Conservation (phyloP, 345 rosid species). For the Lepidium africanum region DNA sequence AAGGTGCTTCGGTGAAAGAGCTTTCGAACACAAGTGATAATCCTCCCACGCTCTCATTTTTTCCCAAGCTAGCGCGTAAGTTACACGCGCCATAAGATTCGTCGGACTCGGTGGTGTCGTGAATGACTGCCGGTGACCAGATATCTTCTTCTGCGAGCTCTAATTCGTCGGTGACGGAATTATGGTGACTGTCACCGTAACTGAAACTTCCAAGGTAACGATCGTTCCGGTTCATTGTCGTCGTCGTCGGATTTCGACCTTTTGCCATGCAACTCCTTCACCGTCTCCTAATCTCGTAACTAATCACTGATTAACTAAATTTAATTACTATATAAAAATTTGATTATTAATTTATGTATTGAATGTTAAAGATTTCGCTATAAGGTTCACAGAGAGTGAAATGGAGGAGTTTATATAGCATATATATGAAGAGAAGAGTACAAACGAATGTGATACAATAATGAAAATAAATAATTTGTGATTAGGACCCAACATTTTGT, state of each 20-base stretch:
- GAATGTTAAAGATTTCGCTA: constrained; percentile 20
- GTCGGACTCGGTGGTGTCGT: background rate
- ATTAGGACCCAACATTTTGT: background rate
- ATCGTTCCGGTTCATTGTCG: constrained; percentile 25
- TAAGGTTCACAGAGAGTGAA: constrained; percentile 4
- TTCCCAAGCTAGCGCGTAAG: constrained; percentile 17
- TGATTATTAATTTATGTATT: background rate
- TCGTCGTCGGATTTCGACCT: constrained; percentile 10
- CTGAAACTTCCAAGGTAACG: constrained; percentile 24
- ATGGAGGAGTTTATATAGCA: constrained; percentile 23
- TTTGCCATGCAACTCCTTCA: constrained; percentile 20
- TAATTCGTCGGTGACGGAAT: constrained; percentile 18
- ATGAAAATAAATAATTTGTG: background rate
- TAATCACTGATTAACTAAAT: background rate
- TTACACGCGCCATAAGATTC: constrained; percentile 33
- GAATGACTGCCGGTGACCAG: constrained; percentile 51
- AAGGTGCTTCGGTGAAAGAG: constrained; percentile 12
- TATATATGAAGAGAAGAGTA: background rate
- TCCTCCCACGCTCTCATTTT: constrained; percentile 44
- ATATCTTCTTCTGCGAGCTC: constrained; percentile 76
- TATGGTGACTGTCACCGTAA: constrained; percentile 18
- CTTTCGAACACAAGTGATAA: constrained; percentile 59
- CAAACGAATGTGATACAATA: background rate
- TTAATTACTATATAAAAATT: background rate
- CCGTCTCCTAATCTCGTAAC: background rate